Conservation (phyloP, 2,329 filamentous ascomycete species). For the Fusarium heterosporum region DNA sequence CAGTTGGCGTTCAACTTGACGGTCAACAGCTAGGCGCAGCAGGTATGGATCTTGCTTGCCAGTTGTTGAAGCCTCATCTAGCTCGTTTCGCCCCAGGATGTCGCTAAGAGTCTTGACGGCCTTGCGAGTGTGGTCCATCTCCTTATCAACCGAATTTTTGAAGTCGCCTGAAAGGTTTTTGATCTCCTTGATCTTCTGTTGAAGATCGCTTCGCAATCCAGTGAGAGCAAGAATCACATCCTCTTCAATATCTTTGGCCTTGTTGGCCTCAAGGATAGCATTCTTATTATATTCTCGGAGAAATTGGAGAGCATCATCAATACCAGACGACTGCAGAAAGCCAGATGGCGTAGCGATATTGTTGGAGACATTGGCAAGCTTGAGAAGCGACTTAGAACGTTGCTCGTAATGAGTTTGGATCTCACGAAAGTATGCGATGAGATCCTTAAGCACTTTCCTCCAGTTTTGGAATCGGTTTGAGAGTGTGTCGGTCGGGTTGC, state of each 20-base stretch:
- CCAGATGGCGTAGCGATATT: slow-evolving; percentile 79
- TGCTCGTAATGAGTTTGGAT: slow-evolving; percentile 90
- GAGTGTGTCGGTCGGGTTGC: slow-evolving; percentile 88
- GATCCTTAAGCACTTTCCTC: slow-evolving; percentile 93
- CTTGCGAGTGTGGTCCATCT: slow-evolving; percentile 86
- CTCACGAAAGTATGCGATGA: slow-evolving; percentile 94
- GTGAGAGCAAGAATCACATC: slow-evolving; percentile 91
- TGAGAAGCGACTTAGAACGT: slow-evolving; percentile 82
- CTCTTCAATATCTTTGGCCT: slow-evolving; percentile 88
- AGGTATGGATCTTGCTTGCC: slow-evolving; percentile 95
- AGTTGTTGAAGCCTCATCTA: slow-evolving; percentile 76
- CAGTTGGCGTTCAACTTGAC: slow-evolving; percentile 90
- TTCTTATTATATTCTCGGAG: slow-evolving; percentile 86
- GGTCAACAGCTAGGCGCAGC: slow-evolving; percentile 84
- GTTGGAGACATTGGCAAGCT: slow-evolving; percentile 85
- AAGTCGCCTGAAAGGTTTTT: slow-evolving; percentile 94
- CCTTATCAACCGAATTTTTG: slow-evolving; percentile 95
- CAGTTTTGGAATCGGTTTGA: slow-evolving; percentile 95
- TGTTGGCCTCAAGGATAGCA: slow-evolving; percentile 82
- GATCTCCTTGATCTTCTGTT: slow-evolving; percentile 98
- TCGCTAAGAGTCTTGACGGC: slow-evolving; percentile 86
- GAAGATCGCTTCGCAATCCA: slow-evolving; percentile 86
- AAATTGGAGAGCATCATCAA: slow-evolving; percentile 86
- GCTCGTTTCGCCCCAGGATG: slow-evolving; percentile 80
- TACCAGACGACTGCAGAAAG: slow-evolving; percentile 84